Percentiles rank a stretch among this genome's conserved stretches.
phyloP scores from a whole-genome alignment of 495 filamentous ascomycete species.

The Annulohypoxylon maeteangense region DNA sequence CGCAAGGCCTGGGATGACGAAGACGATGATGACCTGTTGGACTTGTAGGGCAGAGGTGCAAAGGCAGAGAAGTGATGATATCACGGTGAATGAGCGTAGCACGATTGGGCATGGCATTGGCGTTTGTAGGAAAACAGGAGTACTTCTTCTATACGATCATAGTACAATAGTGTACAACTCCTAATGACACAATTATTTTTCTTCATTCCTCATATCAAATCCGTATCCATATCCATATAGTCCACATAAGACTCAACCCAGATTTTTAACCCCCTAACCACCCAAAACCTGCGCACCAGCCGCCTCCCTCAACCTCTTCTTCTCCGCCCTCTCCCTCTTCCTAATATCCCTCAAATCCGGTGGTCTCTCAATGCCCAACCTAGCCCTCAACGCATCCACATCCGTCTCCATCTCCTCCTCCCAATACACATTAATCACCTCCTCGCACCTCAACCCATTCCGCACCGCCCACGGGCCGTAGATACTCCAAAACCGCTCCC shows the following conservation, averaged over 20 bases:
- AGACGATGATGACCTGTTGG: constrained; percentile 86
- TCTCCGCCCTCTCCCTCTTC: constrained; percentile 72
- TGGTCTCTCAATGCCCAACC: constrained; percentile 86
- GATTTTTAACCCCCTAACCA: background rate
- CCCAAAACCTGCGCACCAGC: constrained; percentile 14
- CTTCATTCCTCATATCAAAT: background rate
- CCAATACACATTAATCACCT: constrained; percentile 98
- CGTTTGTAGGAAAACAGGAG: constrained; percentile 35
- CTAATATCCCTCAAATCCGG: constrained; percentile 88
- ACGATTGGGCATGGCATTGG: constrained; percentile 39
- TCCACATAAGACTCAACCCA: no score
- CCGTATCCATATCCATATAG: no score
- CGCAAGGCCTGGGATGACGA: constrained; percentile 88
- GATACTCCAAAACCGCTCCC: constrained; percentile 73
- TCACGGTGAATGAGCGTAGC: background rate
- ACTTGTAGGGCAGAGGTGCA: constrained; percentile 52
- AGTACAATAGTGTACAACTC: constrained; percentile 28
- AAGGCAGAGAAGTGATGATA: background rate
- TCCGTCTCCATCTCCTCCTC: constrained; percentile 91
- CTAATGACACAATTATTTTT: constrained; percentile 21
- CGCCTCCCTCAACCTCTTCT: constrained; percentile 70
- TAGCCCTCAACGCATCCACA: constrained; percentile 76
- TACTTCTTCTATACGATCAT: constrained; percentile 11
- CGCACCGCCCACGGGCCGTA: constrained; percentile 92
- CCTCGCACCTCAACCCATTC: constrained; percentile 79